Evolutionary conservation across 352 stramenopile genomes (phyloP).

Genomic region (Sclerospora graminicola): DNA sequence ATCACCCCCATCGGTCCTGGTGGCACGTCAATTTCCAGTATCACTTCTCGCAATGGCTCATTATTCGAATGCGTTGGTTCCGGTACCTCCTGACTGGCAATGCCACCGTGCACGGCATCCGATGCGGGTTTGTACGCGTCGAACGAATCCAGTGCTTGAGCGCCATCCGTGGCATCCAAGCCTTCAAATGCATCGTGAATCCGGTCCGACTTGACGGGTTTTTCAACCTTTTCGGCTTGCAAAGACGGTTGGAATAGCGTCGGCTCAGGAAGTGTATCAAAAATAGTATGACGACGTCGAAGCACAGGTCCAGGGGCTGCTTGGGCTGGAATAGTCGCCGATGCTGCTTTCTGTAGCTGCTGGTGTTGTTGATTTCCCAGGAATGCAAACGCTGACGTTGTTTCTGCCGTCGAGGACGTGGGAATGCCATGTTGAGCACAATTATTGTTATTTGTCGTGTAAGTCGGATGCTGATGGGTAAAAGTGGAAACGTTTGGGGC

Average conservation of each 20-base stretch:
- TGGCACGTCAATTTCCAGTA: conserved; percentile 73
- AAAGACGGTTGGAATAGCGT: conserved; percentile 19
- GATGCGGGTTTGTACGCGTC: conserved; percentile 27
- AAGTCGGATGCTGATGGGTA: no score
- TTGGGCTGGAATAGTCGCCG: conserved; percentile 6
- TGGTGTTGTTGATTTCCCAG: conserved; percentile 13
- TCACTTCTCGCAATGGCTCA: conserved; percentile 59
- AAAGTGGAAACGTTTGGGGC: no score
- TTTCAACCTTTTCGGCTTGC: conserved; percentile 20
- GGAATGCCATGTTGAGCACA: conserved; percentile 3
- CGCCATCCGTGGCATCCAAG: conserved; percentile 33
- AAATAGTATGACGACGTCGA: conserved; percentile 32
- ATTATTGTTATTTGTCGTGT: no score
- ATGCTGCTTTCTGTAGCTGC: conserved; percentile 8
- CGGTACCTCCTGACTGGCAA: conserved; percentile 1
- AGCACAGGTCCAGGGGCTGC: conserved; percentile 4
- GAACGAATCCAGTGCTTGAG: conserved; percentile 24
- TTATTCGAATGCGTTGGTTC: conserved; percentile 22
- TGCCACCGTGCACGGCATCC: conserved; percentile 5
- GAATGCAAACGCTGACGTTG: conserved; percentile 43
- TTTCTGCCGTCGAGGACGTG: conserved; percentile 8
- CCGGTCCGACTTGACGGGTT: conserved; percentile 30
- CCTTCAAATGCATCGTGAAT: conserved; percentile 82
- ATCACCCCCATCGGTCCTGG: conserved; percentile 75
- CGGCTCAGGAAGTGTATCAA: conserved; percentile 44